Base-by-base conservation (phyloP, 148 eudicot species). In the Fagopyrum tataricum region DNA sequence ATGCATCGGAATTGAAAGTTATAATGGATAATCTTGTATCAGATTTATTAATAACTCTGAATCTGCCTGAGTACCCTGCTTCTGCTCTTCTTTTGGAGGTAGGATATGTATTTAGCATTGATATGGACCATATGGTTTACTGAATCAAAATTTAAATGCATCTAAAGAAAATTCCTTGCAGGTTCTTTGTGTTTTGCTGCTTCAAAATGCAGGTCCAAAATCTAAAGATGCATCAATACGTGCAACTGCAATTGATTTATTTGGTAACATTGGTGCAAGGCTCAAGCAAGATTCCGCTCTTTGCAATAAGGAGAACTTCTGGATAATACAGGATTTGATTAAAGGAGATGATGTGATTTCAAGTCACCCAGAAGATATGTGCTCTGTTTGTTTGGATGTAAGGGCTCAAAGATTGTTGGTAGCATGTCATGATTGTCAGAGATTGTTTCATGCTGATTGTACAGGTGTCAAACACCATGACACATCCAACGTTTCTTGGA, bases 51-150 rank as follows among this genome's bases (percentile, higher is more conserved):
- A 80, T 83, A 51, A 87, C 99, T 74, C 77, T 95, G 77, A 88
- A 95, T 82, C 84, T 95, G 44, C 99, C 99, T 23, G 99, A 95
- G 78, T 95, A 87, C 86, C 99, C 99, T 67, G 97, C 96, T 73
- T 82, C 99, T 47, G 87, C 92, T 80, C 83, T 86, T 41, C 82
- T 91, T 81, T 80, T 95, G 76, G 99, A 95, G 93, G 99, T 95
- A 84, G 70, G 39, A 64, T 58, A 26, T 52, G 59, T 17, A 44
- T 64, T 64, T 64, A 64, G 8, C 7, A 64, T 37, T 37, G 69
- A 64, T 39, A 64, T 12, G 44, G 69, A 31, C 7, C 39, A 64
- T 39, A 64, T 12, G 44, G 69, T 64, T 15, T 64, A 64, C 42
- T 39, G 8, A 31, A 20, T 43, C 13, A 64, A 64, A 24, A 31